Conservation (phyloP, 2,329 filamentous ascomycete species). For the Aspergillus intermedius region DNA sequence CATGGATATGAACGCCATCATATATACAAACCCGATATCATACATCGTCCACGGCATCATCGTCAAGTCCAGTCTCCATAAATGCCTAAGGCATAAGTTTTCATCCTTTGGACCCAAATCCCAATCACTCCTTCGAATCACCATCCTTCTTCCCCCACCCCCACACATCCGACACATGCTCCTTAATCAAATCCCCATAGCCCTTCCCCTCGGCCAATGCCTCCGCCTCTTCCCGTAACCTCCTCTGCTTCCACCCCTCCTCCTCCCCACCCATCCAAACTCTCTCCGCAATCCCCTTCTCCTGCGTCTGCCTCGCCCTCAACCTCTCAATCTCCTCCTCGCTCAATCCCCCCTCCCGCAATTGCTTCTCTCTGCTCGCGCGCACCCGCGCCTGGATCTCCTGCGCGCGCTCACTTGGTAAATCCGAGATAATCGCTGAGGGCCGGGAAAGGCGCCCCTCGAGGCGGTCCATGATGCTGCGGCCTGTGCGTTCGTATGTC, state of each 20-base stretch:
- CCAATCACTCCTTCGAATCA: neutral
- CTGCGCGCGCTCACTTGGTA: conserved; percentile 29
- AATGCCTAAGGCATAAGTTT: too few species aligned
- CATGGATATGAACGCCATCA: neutral
- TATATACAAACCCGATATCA: neutral
- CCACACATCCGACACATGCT: conserved; percentile 44
- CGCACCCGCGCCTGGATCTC: conserved; percentile 27
- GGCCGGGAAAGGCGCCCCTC: conserved; percentile 19
- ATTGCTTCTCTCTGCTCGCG: conserved; percentile 21
- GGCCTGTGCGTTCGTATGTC: conserved; percentile 31
- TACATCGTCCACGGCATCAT: too few species aligned
- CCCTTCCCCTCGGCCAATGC: conserved; percentile 38
- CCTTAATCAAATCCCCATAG: conserved; percentile 40
- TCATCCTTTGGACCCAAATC: neutral
- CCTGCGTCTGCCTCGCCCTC: conserved; percentile 22
- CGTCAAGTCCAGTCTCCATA: too few species aligned
- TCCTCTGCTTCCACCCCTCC: conserved; percentile 39
- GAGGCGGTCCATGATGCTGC: conserved; percentile 29
- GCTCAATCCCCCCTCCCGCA: conserved; percentile 13
- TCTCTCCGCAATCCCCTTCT: conserved; percentile 24
- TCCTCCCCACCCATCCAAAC: conserved; percentile 38
- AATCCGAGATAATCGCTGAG: conserved; percentile 7
- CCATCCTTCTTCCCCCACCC: conserved; percentile 29
- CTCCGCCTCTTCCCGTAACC: conserved; percentile 37
- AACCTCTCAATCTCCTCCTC: conserved; percentile 29